Evolutionary conservation across 208 protist genomes (phyloP).

Genomic region (Acanthamoeba castellanii): DNA sequence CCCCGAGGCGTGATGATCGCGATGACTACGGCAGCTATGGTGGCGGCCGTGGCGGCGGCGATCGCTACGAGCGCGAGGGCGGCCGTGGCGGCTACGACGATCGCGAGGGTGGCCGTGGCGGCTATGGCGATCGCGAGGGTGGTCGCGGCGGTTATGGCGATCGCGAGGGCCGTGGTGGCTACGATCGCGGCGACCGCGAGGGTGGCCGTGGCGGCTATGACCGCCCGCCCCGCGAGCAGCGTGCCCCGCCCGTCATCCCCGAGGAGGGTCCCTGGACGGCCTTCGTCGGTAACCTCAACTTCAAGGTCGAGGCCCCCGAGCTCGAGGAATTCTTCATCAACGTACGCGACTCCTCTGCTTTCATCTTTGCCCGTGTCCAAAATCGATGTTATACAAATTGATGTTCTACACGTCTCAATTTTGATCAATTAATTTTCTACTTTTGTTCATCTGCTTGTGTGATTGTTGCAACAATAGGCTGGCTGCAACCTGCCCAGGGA

Average conservation of each 20-base stretch:
- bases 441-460: neutral
- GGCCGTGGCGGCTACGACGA: neutral
- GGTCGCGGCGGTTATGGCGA: neutral
- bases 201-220: constrained; percentile 18
- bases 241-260: neutral
- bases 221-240: neutral
- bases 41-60: neutral
- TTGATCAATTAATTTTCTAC: neutral
- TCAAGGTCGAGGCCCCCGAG: constrained; percentile 30
- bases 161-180: neutral
- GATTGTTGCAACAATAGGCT: neutral
- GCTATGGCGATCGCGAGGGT: constrained; percentile 38
- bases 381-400: no score
- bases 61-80: neutral
- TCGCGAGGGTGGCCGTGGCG: neutral
- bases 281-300: constrained; percentile 74
- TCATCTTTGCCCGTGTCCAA: no score
- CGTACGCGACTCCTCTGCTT: neutral
- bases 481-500: constrained; percentile 33
- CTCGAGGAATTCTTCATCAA: constrained; percentile 67
- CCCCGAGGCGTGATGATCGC: neutral
- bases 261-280: constrained; percentile 61
- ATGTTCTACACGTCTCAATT: neutral
- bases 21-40: neutral
- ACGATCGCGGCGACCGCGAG: neutral